phyloP scores from a whole-genome alignment of 202 grass and related monocot species.

The Setaria italica region DNA sequence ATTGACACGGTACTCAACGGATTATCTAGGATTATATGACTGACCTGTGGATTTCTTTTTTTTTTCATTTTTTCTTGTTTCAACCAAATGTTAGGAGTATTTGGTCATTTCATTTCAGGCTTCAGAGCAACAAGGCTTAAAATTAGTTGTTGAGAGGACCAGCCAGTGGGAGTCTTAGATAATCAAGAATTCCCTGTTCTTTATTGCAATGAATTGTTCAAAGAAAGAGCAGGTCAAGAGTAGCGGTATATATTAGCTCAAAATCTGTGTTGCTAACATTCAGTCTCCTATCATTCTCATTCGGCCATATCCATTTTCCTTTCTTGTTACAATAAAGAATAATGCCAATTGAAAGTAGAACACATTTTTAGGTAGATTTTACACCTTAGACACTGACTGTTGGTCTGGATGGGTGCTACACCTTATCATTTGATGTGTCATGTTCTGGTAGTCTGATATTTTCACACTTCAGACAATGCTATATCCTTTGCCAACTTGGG shows the following conservation, averaged over 20 bases:
- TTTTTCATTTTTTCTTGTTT: not conserved
- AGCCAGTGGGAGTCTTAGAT: not conserved
- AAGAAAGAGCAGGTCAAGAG: slow-evolving; percentile 7
- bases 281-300: not conserved
- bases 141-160: not conserved
- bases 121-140: not conserved
- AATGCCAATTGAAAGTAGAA: slow-evolving; percentile 14
- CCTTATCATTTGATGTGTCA: slow-evolving; percentile 33
- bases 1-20: not conserved
- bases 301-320: slow-evolving; percentile 19
- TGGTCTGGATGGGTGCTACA: slow-evolving; percentile 21
- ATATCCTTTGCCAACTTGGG: slow-evolving; percentile 33
- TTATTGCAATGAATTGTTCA: slow-evolving; percentile 28
- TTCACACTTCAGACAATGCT: slow-evolving; percentile 31
- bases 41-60: not conserved
- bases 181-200: slow-evolving; percentile 10
- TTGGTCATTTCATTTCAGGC: slow-evolving; percentile 28
- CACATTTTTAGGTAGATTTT: not conserved
- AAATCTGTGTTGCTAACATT: slow-evolving; percentile 36
- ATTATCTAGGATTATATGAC: not conserved
- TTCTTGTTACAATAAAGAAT: slow-evolving; percentile 5
- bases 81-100: slow-evolving; percentile 19
- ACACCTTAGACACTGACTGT: slow-evolving; percentile 29
- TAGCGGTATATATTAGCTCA: slow-evolving; percentile 30
- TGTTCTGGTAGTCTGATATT: slow-evolving; percentile 36